Conservation (phyloP, 352 stramenopile genomes). For the Salisapilia sapeloensis region DNA sequence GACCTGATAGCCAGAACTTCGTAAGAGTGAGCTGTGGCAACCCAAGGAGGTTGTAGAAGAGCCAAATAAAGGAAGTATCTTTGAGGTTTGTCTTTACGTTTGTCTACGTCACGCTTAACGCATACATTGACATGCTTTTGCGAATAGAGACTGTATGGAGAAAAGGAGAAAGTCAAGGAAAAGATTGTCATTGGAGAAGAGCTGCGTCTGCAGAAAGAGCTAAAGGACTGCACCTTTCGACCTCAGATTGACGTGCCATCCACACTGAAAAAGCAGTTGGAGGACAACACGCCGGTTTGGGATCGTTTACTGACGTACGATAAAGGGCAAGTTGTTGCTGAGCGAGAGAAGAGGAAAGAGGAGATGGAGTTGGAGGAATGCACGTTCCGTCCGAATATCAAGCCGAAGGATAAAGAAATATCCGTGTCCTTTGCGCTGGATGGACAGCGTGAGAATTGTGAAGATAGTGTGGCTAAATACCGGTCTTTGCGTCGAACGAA, state of each 20-base stretch:
- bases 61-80: slow-evolving; percentile 51
- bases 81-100: slow-evolving; percentile 45
- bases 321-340: slow-evolving; percentile 64
- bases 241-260: slow-evolving; percentile 34
- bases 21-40: background rate
- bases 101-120: no score
- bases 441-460: no score
- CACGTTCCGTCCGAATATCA: slow-evolving; percentile 71
- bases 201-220: slow-evolving; percentile 48
- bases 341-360: slow-evolving; percentile 55
- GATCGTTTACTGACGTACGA: slow-evolving; percentile 56
- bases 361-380: slow-evolving; percentile 54
- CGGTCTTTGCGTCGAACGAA: no score
- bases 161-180: slow-evolving; percentile 63
- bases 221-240: slow-evolving; percentile 66
- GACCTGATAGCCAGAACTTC: background rate
- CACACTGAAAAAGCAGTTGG: slow-evolving; percentile 9
- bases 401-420: slow-evolving; percentile 26
- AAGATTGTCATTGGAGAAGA: slow-evolving; percentile 59
- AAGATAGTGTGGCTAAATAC: no score
- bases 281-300: slow-evolving; percentile 38
- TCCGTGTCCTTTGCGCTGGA: no score
- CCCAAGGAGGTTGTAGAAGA: slow-evolving; percentile 27
- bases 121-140: no score
- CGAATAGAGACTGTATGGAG: slow-evolving; percentile 54